Evolutionary conservation across 208 protist species (phyloP), one percentile per base, ranked within the genome.

Genomic region (Leishmania gerbilli): DNA sequence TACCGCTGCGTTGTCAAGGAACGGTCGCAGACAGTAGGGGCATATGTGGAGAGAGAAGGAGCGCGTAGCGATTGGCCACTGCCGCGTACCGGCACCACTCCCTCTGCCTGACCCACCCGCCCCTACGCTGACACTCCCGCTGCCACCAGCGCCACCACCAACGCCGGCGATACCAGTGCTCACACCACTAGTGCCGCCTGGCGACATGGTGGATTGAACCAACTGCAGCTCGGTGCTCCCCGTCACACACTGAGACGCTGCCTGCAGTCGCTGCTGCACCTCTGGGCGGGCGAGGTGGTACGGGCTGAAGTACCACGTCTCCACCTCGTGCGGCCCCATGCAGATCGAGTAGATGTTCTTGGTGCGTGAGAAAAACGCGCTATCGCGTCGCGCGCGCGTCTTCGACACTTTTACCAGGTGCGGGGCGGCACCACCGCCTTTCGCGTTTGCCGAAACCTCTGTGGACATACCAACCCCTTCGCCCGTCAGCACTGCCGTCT

Each of bases 251-350:
- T 94, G 83, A 60, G 92, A 86, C 56, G 88, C 89, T 31, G 84
- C 81, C 69, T 90, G 69, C 47, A 95, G 85, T 1, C 84, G 81
- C 79, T 91, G 90, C 77, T 88, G 88, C 81, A 96, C 91, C 81
- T 87, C 83, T 17, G 93, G 92, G 3, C 92, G 87, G 21, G 93
- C 91, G n/a, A 95, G 83, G 84, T 95, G 99, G 81, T 99, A 99
- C 0, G 99, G 99, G 37, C 97, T 98, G 80, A 98, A 99, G 91
- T 99, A 99, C 99, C 99, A 99, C 53, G 98, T 93, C 69, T 99
- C 95, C 62, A 99, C 94, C 83, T 97, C 93, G 79, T 99, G 98
- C 17, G 92, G 89, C 1, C 99, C 99, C 74, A 99, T 95, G 84
- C 98, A 97, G 74, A 99, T 96, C 7, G 87, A 94, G 64, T 98